These are phyloP conservation scores for Globisporangium rhizosaccharum DNA, from an alignment of 352 stramenopile genomes.

Conservation along the genomic window DNA sequence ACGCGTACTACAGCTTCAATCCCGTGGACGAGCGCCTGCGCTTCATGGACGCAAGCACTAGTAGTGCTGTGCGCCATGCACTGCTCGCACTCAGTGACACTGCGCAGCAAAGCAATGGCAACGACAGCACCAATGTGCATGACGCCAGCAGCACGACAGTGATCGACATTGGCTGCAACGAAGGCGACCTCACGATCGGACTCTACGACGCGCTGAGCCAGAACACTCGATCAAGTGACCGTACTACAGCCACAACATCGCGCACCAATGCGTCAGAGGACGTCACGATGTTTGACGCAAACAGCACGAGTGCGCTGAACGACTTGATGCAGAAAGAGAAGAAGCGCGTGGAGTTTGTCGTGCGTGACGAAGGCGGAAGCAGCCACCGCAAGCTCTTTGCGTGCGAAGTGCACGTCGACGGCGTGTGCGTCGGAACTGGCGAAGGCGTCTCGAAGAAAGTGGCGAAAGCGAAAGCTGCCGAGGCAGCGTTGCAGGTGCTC, in stretches of 20 bases:
- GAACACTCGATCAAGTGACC: slow-evolving; percentile 4
- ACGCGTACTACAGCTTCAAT: slow-evolving; percentile 85
- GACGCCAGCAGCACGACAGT: slow-evolving; percentile 24
- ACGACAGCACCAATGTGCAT: slow-evolving; percentile 9
- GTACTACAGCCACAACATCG: not conserved
- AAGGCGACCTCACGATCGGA: slow-evolving; percentile 73
- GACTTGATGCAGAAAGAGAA: slow-evolving; percentile 65
- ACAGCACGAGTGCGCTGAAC: slow-evolving; percentile 61
- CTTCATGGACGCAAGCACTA: slow-evolving; percentile 54
- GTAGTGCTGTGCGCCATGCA: slow-evolving; percentile 31
- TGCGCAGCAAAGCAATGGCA: not conserved
- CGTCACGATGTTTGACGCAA: slow-evolving; percentile 43
- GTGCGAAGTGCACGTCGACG: slow-evolving; percentile 54
- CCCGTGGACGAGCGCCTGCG: slow-evolving; percentile 62
- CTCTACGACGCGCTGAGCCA: slow-evolving; percentile 59
- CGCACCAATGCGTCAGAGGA: slow-evolving; percentile 15
- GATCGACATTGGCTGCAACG: slow-evolving; percentile 81
- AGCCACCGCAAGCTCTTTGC: slow-evolving; percentile 57
- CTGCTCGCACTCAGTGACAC: slow-evolving; percentile 22
- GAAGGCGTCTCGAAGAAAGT: slow-evolving; percentile 81
- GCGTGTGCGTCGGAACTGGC: slow-evolving; percentile 34
- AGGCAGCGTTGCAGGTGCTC: slow-evolving; percentile 29
- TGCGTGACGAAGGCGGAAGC: slow-evolving; percentile 47
- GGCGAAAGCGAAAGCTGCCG: slow-evolving; percentile 68
- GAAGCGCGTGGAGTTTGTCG: slow-evolving; percentile 46